phyloP scores from a whole-genome alignment of 2,329 filamentous ascomycete genomes.

The Bipolaris oryzae region DNA sequence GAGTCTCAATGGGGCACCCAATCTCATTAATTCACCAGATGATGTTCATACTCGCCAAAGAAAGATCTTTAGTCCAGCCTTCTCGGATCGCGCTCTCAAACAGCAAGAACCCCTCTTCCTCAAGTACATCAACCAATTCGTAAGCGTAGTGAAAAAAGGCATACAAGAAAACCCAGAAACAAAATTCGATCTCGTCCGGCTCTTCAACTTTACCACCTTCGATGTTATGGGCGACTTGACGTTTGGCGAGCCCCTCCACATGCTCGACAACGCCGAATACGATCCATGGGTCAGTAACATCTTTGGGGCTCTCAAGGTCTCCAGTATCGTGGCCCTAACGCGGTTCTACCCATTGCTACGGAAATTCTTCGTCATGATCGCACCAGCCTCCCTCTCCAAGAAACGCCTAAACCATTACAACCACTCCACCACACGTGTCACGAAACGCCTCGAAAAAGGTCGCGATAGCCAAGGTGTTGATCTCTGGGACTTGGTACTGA shows the following conservation, averaged over 20 bases:
- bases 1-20: conserved; percentile 37
- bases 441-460: conserved; percentile 38
- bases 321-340: conserved; percentile 9
- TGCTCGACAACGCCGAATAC: conserved; percentile 39
- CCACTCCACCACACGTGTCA: conserved; percentile 32
- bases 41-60: conserved; percentile 48
- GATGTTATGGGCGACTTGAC: conserved; percentile 44
- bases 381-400: conserved; percentile 14
- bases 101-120: conserved; percentile 51
- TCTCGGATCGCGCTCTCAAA: conserved; percentile 51
- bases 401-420: conserved; percentile 26
- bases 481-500: conserved; percentile 50
- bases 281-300: conserved; percentile 27
- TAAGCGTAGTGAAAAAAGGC: conserved; percentile 46
- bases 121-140: conserved; percentile 50
- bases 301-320: conserved; percentile 31
- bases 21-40: conserved; percentile 39
- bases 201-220: conserved; percentile 45
- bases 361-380: conserved; percentile 9
- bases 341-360: conserved; percentile 19
- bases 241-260: conserved; percentile 39
- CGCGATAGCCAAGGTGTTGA: conserved; percentile 38
- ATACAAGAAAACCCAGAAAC: conserved; percentile 32
- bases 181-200: conserved; percentile 41
- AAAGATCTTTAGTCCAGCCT: conserved; percentile 50